phyloP scores from a whole-genome alignment of 2,329 filamentous ascomycete genomes.

The Fonsecaea multimorphosa region DNA sequence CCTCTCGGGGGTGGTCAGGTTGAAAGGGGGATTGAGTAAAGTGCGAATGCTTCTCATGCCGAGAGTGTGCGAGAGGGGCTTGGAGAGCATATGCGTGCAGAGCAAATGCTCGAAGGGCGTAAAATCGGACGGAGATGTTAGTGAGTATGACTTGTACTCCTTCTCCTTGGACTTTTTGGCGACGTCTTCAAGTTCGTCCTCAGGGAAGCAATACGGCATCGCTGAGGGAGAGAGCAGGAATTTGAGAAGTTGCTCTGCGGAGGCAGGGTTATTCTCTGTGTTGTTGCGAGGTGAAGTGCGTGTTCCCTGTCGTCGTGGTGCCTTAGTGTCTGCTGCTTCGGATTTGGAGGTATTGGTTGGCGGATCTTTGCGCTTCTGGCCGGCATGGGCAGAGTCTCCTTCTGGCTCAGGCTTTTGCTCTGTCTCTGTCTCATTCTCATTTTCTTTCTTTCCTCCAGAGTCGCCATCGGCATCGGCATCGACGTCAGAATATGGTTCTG shows the following conservation, averaged over 20 bases:
- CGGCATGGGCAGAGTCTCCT: conserved; percentile 13
- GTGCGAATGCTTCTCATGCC: conserved; percentile 54
- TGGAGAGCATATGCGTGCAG: conserved; percentile 52
- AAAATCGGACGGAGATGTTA: conserved; percentile 34
- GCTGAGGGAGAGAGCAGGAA: conserved; percentile 38
- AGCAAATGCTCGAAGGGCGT: conserved; percentile 55
- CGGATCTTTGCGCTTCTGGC: conserved; percentile 33
- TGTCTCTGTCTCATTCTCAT: background rate
- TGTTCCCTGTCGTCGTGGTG: conserved; percentile 24
- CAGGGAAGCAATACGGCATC: conserved; percentile 37
- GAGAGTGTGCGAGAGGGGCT: conserved; percentile 53
- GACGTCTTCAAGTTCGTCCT: conserved; percentile 38
- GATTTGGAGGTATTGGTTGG: conserved; percentile 14
- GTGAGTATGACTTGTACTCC: conserved; percentile 36
- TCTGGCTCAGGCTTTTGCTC: background rate
- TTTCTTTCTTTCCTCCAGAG: background rate
- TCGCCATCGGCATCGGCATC: background rate
- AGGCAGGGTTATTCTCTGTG: conserved; percentile 13
- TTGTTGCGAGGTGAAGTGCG: conserved; percentile 21
- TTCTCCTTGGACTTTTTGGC: conserved; percentile 27
- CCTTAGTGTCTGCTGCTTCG: conserved; percentile 19
- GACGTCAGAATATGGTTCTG: background rate
- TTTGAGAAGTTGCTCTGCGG: conserved; percentile 36
- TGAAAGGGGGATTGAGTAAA: conserved; percentile 53
- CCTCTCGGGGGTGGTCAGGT: conserved; percentile 50